phyloP scores from a whole-genome alignment of 352 stramenopile species.

The Elongisporangium anandrum region DNA sequence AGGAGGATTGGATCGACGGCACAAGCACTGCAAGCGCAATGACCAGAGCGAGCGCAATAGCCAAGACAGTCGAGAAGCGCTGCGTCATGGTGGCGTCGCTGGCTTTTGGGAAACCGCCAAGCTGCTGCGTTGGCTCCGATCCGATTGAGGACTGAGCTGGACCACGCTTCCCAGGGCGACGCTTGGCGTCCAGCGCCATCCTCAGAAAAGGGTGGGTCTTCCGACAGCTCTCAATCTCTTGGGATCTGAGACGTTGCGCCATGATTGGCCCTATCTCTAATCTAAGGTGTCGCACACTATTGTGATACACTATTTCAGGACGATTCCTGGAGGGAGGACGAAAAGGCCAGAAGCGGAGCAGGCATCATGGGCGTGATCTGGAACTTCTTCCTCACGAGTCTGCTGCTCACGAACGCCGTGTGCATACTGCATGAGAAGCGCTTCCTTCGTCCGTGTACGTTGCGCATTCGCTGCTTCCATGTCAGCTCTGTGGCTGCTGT shows the following conservation, averaged over 20 bases:
- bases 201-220: not conserved
- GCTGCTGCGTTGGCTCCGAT: not conserved
- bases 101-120: not conserved
- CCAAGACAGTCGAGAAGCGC: not conserved
- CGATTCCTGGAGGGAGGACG: not conserved
- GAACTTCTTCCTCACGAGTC: constrained; percentile 86
- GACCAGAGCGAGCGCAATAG: constrained; percentile 4
- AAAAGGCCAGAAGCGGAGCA: not conserved
- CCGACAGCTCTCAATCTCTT: not conserved
- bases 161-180: not conserved
- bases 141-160: not conserved
- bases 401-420: constrained; percentile 83
- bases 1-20: not conserved
- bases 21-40: constrained; percentile 2
- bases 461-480: not conserved
- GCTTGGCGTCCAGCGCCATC: not conserved
- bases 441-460: constrained; percentile 80
- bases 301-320: not conserved
- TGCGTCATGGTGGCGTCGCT: not conserved
- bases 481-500: not conserved
- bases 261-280: not conserved
- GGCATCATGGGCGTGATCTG: constrained; percentile 74
- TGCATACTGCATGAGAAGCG: constrained; percentile 87
- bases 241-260: not conserved
- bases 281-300: not conserved